Evolutionary conservation across 345 rosid genomes (phyloP), one percentile per base, ranked within the genome.

Genomic region (Acer yangbiense): DNA sequence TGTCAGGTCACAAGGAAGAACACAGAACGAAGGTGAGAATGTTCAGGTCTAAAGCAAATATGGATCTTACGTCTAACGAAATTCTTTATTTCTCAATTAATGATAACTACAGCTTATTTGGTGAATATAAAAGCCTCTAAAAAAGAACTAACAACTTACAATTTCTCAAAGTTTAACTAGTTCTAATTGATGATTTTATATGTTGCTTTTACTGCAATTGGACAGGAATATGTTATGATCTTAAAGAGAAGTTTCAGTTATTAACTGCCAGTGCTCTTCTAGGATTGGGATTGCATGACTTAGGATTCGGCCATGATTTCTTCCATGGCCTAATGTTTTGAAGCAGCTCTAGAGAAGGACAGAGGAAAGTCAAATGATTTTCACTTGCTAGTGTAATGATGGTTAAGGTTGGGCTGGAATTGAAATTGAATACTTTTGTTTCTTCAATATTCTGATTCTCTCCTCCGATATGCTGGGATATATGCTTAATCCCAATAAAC

Each of bases 301-400:
- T 88, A 75, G 97, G 93, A 11, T 84, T 84, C 25, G 85, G 82
- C 46, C 84, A 88, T 85, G 93, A 91, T 76, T 93, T 93, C 87
- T 93, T 90, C 88, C 69, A 71, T n/a, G 89, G 93, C 73, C 85
- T 91, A 83, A 82, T 70, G 71, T 84, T 74, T 66, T 89, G 85
- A 82, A 76, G 81, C 70, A 67, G 76, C 78, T 58, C 12, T 43
- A 63, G 9, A 21, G 61, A 60, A 69, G 29, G 48, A 66, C 21
- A 77, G 61, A 69, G 20, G 10, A 55, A 72, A 69, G 65, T 44
- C 16, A 25, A 54, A 20, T 25, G 48, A 27, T 32, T 41, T 48
- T 75, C 66, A n/a, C 68, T 66, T 14, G 16, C 17, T n/a, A 14
- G 32, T 18, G 12, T 5, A 62, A 29, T 57, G 64, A 20, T 29